Conservation (phyloP, 495 filamentous ascomycete genomes). For the Tuber magnatum region DNA sequence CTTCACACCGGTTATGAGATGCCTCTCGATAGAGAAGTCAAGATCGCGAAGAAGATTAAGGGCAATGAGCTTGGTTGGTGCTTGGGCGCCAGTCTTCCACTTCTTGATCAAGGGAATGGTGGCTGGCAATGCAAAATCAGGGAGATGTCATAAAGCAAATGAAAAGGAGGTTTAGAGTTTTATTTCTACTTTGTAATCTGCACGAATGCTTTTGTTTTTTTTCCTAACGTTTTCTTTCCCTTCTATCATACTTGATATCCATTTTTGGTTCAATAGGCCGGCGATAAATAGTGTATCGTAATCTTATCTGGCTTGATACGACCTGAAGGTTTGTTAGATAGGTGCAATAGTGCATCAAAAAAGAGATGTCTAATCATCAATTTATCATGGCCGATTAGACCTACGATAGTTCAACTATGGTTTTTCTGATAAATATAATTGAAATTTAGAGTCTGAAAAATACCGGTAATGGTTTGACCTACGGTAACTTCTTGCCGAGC, state of each 20-base stretch:
- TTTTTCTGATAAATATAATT: background rate
- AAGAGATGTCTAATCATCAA: background rate
- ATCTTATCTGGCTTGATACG: background rate
- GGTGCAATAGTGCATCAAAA: background rate
- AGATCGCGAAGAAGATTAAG: conserved; percentile 97
- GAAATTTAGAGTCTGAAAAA: background rate
- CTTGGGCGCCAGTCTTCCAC: conserved; percentile 79
- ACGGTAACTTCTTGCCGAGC: background rate
- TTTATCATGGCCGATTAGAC: background rate
- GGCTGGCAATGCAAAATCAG: conserved; percentile 66
- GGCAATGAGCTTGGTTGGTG: conserved; percentile 97
- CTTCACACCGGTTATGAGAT: conserved; percentile 97
- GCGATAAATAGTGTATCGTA: background rate
- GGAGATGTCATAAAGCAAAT: conserved; percentile 49
- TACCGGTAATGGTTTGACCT: background rate
- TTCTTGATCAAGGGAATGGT: conserved; percentile 63
- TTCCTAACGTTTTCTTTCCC: background rate
- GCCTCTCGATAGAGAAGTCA: conserved; percentile 89
- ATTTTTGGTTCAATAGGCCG: too few species aligned
- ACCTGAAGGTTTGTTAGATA: background rate
- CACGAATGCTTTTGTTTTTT: background rate
- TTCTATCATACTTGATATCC: background rate
- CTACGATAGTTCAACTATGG: background rate
- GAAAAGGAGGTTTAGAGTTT: background rate
- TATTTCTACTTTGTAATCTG: background rate